A percentile compares a stretch with the other conserved stretches of the same genome.
Conservation (phyloP, 2,329 filamentous ascomycete genomes). For the Fusarium subglutinans region DNA sequence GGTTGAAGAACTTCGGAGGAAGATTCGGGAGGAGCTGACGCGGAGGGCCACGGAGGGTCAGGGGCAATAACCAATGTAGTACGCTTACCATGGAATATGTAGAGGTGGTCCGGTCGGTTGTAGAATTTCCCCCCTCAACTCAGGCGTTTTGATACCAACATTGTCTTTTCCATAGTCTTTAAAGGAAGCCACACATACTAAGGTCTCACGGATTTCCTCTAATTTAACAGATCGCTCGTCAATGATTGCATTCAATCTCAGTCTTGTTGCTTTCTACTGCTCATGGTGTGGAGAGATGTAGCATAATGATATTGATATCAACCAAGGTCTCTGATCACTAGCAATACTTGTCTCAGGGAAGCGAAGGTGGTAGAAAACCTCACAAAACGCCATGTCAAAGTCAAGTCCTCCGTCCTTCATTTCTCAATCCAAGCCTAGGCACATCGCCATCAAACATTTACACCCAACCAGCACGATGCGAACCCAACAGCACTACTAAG, state of each 20-base stretch:
- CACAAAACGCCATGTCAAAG: constrained; percentile 42
- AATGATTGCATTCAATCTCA: background rate
- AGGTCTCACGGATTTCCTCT: background rate
- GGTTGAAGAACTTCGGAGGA: constrained; percentile 73
- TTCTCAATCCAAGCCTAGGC: constrained; percentile 24
- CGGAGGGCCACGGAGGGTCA: constrained; percentile 31
- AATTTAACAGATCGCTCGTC: background rate
- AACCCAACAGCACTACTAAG: constrained; percentile 16
- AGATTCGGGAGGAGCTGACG: constrained; percentile 72
- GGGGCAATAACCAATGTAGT: background rate
- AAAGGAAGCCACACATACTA: background rate
- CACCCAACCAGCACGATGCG: constrained; percentile 10
- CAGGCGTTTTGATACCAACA: constrained; percentile 27
- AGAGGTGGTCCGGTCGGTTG: background rate
- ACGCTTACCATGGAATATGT: background rate
- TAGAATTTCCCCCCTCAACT: background rate
- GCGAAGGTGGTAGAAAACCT: constrained; percentile 45
- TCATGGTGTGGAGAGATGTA: constrained; percentile 7
- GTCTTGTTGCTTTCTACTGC: background rate
- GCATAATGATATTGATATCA: constrained; percentile 33
- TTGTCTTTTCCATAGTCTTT: background rate
- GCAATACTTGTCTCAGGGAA: constrained; percentile 47
- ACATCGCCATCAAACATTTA: constrained; percentile 16
- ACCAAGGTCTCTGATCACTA: constrained; percentile 51
- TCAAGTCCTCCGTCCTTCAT: constrained; percentile 31